Evolutionary conservation across 495 filamentous ascomycete genomes (phyloP).

Genomic region (Penicillium fimorum): DNA sequence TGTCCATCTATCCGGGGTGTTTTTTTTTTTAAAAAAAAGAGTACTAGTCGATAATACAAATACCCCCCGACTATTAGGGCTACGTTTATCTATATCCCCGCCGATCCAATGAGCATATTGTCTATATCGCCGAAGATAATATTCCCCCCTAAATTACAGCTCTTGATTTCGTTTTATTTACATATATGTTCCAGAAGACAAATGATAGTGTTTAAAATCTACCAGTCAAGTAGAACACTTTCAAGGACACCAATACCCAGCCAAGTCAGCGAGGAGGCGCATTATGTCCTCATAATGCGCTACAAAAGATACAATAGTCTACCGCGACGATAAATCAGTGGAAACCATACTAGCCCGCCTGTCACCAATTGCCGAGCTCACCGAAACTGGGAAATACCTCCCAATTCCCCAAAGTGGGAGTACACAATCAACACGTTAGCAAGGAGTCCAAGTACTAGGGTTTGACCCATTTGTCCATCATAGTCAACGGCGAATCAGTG

Average conservation of each 20-base stretch:
- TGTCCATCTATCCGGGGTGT: neutral
- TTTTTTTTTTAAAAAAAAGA: neutral
- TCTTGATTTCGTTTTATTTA: neutral
- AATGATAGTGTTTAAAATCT: neutral
- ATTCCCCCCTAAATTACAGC: neutral
- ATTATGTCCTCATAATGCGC: neutral
- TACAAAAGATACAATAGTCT: neutral
- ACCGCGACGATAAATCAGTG: too few relatives aligned
- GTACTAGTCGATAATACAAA: neutral
- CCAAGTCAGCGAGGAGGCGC: neutral
- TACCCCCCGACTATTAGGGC: neutral
- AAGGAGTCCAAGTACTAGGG: neutral
- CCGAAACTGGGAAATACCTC: too few relatives aligned
- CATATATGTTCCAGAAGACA: neutral
- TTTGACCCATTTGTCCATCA: neutral
- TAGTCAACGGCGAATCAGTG: neutral
- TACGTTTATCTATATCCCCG: neutral
- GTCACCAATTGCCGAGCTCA: too few relatives aligned
- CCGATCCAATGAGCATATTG: neutral
- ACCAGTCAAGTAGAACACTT: neutral
- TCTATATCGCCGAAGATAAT: neutral
- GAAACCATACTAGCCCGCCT: too few relatives aligned
- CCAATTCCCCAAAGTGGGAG: too few relatives aligned
- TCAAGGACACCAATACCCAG: too few relatives aligned
- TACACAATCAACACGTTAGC: too few relatives aligned